Conservation (phyloP, 495 filamentous ascomycete genomes). For the Ascodesmis nigricans region DNA sequence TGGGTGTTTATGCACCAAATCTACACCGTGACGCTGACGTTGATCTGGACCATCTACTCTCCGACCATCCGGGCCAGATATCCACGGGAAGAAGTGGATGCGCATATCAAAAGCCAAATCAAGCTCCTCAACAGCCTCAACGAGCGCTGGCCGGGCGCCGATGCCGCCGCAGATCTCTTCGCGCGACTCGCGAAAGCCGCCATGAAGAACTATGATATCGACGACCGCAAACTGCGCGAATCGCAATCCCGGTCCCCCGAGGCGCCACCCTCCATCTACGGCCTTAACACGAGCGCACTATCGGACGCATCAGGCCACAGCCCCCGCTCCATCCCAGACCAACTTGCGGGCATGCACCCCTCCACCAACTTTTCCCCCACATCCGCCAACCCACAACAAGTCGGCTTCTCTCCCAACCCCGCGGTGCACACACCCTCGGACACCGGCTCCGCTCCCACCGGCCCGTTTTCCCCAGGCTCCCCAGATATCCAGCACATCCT, state of each 20-base stretch:
- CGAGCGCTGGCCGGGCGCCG: conserved; percentile 72
- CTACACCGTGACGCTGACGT: conserved; percentile 68
- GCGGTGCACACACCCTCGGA: too few species aligned
- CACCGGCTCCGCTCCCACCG: too few species aligned
- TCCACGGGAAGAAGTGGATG: conserved; percentile 44
- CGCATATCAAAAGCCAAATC: conserved; percentile 44
- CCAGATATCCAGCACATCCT: too few species aligned
- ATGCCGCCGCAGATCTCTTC: conserved; percentile 63
- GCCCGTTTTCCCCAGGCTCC: too few species aligned
- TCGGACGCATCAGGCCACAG: neutral
- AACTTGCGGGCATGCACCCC: neutral
- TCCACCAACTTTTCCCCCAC: too few species aligned
- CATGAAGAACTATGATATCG: conserved; percentile 51
- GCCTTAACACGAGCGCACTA: neutral
- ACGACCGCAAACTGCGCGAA: conserved; percentile 23
- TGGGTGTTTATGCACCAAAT: conserved; percentile 78
- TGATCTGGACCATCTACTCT: conserved; percentile 76
- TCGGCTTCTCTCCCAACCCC: too few species aligned
- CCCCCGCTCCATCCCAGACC: neutral
- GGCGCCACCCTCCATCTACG: neutral
- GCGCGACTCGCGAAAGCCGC: conserved; percentile 57
- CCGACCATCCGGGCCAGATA: conserved; percentile 53
- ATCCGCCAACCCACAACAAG: too few species aligned
- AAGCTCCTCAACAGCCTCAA: conserved; percentile 52
- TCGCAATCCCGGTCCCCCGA: conserved; percentile 5